These are phyloP conservation scores for Suillus fuscotomentosus DNA, from an alignment of 768 basidiomycete species.

Conservation along the genomic window DNA sequence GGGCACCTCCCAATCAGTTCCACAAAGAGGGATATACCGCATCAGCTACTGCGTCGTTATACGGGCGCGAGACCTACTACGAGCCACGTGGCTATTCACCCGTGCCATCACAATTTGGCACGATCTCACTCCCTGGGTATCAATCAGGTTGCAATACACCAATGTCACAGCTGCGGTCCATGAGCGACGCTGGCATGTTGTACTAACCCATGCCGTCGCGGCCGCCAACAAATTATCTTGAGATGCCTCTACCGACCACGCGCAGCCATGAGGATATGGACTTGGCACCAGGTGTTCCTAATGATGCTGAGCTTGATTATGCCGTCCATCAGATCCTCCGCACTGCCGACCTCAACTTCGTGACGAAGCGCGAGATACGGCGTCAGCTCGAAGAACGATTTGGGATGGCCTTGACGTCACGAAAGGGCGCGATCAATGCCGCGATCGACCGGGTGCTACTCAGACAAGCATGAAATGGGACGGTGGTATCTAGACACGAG, in stretches of 20 bases:
- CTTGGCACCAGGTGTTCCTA: constrained; percentile 47
- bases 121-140: constrained; percentile 60
- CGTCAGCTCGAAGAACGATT: constrained; percentile 80
- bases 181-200: constrained; percentile 36
- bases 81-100: constrained; percentile 75
- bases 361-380: constrained; percentile 92
- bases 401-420: constrained; percentile 69
- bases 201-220: constrained; percentile 68
- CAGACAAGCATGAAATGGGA: constrained; percentile 35
- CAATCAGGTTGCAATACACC: constrained; percentile 79
- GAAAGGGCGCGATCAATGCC: constrained; percentile 74
- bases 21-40: constrained; percentile 76
- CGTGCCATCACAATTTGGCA: constrained; percentile 64
- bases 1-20: constrained; percentile 76
- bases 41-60: constrained; percentile 75
- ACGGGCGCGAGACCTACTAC: constrained; percentile 86
- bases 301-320: constrained; percentile 69
- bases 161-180: constrained; percentile 29
- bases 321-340: constrained; percentile 73
- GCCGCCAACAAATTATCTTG: constrained; percentile 75
- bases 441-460: constrained; percentile 73
- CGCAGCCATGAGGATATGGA: constrained; percentile 54
- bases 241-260: constrained; percentile 58
- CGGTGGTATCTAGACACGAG: neutral
- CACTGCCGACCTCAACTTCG: constrained; percentile 79